These are phyloP conservation scores for Leptomonas pyrrhocoris DNA, from an alignment of 208 protist species.

Conservation along the genomic window DNA sequence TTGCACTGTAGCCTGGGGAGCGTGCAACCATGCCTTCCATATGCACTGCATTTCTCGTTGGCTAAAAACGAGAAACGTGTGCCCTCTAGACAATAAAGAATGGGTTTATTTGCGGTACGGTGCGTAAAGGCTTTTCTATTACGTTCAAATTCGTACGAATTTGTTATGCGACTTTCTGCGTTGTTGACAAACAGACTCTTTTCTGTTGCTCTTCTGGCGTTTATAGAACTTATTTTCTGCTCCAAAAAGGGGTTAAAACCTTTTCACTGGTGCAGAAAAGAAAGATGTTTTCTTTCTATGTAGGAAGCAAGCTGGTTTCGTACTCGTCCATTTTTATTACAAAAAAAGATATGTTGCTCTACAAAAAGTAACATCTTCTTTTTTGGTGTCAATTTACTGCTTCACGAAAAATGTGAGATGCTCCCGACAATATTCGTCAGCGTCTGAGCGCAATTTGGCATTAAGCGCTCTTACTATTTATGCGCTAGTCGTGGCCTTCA, in stretches of 20 bases:
- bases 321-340: too few species aligned
- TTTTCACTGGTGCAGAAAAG: too few species aligned
- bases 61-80: slow-evolving; percentile 98
- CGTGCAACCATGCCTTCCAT: slow-evolving; percentile 99
- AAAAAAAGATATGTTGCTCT: too few species aligned
- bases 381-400: too few species aligned
- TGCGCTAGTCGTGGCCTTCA: too few species aligned
- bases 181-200: not conserved
- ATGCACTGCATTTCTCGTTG: slow-evolving; percentile 99
- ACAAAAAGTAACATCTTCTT: too few species aligned
- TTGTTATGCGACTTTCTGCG: not conserved
- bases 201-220: not conserved
- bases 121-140: slow-evolving; percentile 38
- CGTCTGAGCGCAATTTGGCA: too few species aligned
- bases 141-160: not conserved
- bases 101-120: slow-evolving; percentile 98
- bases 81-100: slow-evolving; percentile 97
- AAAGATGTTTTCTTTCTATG: too few species aligned
- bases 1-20: slow-evolving; percentile 98
- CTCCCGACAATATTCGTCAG: too few species aligned
- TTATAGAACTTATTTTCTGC: not conserved
- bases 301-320: too few species aligned
- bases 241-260: not conserved
- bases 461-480: too few species aligned
- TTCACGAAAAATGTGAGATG: too few species aligned